Conservation (phyloP, 2,329 filamentous ascomycete genomes). For the Verticillium isaacii region DNA sequence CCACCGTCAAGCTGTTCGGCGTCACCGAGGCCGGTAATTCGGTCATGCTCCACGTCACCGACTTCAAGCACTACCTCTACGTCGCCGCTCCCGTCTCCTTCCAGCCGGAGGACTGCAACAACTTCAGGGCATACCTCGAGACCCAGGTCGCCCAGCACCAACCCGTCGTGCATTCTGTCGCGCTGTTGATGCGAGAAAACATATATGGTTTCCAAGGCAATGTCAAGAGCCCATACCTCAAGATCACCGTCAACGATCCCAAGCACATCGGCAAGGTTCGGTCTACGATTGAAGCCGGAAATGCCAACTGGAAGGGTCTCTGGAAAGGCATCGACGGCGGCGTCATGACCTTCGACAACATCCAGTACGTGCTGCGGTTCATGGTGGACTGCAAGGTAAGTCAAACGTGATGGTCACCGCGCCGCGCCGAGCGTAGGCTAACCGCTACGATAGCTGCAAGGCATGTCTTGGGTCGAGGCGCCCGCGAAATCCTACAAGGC, state of each 20-base stretch:
- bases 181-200: conserved; percentile 81
- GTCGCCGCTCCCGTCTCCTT: conserved; percentile 84
- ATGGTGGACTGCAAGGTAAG: conserved; percentile 92
- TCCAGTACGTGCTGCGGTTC: conserved; percentile 91
- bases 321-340: conserved; percentile 70
- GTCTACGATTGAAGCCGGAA: conserved; percentile 65
- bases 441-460: conserved; percentile 56
- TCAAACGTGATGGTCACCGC: not conserved
- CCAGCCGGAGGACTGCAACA: conserved; percentile 68
- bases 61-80: conserved; percentile 95
- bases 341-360: conserved; percentile 89
- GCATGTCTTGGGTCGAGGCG: conserved; percentile 97
- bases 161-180: conserved; percentile 72
- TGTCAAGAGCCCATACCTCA: conserved; percentile 84
- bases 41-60: conserved; percentile 88
- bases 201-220: conserved; percentile 95
- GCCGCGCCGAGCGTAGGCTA: not conserved
- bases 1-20: conserved; percentile 87
- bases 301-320: conserved; percentile 84
- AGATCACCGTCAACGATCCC: conserved; percentile 87
- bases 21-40: conserved; percentile 83
- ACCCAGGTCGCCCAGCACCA: conserved; percentile 68
- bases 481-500: conserved; percentile 69
- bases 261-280: conserved; percentile 77
- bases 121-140: conserved; percentile 79